Evolutionary conservation across 345 rosid genomes (phyloP).

Genomic region (Gossypium arboreum): DNA sequence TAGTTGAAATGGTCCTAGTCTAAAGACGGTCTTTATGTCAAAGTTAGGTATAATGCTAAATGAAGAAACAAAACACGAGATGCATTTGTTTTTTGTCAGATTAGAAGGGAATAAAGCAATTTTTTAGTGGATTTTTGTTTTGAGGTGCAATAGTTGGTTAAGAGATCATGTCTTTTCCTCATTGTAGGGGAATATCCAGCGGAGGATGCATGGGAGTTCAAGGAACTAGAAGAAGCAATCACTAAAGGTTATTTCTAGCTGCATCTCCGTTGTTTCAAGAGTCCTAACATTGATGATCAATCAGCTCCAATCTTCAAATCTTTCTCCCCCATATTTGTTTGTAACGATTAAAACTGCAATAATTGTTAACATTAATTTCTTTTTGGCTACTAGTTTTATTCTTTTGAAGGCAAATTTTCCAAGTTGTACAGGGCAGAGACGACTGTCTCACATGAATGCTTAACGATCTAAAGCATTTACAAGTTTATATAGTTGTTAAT

Average conservation of each 20-base stretch:
- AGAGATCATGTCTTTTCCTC: neutral
- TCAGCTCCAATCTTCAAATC: neutral
- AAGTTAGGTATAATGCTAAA: neutral
- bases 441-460: neutral
- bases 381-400: neutral
- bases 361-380: neutral
- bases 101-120: neutral
- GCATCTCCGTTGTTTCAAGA: constrained; percentile 1
- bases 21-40: neutral
- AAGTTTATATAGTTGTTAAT: too few relatives aligned
- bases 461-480: neutral
- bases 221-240: constrained; percentile 77
- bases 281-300: neutral
- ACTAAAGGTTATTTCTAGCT: constrained; percentile 58
- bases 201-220: constrained; percentile 85
- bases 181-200: constrained; percentile 71
- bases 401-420: neutral
- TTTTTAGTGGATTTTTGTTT: neutral
- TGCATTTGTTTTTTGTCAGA: neutral
- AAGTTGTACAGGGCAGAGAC: neutral
- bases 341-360: neutral
- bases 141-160: neutral
- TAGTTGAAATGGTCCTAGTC: neutral
- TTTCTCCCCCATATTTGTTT: neutral
- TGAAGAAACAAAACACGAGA: neutral